These are phyloP conservation scores for Bruguiera sexangula DNA, from an alignment of 345 rosid genomes.

Conservation along the genomic window DNA sequence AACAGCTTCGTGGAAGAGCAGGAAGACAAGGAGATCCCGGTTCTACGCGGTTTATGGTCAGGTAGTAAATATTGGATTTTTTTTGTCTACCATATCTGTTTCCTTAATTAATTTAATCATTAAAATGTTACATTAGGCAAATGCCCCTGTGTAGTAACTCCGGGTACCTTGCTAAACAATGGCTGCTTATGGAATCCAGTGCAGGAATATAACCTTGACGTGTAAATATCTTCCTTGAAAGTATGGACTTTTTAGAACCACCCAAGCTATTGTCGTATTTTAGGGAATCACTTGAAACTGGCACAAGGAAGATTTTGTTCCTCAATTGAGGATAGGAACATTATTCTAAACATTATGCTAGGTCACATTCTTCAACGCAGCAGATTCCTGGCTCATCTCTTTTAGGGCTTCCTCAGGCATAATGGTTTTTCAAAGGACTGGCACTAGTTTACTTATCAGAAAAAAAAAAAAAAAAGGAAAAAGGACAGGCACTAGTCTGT, in stretches of 20 bases:
- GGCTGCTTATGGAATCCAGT: background rate
- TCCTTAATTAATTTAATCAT: background rate
- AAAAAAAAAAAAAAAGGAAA: no score
- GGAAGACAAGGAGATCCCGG: slow-evolving; percentile 99
- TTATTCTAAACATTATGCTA: no score
- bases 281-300: no score
- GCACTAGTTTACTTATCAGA: no score
- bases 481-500: background rate
- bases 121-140: background rate
- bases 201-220: background rate
- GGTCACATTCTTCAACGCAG: no score
- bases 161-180: background rate
- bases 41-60: slow-evolving; percentile 93
- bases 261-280: no score
- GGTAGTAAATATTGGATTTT: slow-evolving; percentile 39
- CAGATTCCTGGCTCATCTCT: no score
- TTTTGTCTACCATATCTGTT: background rate
- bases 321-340: no score
- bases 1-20: slow-evolving; percentile 95
- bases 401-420: no score
- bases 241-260: background rate
- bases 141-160: background rate
- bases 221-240: slow-evolving; percentile 1
- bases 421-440: no score
- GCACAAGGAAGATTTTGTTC: no score